Conservation (phyloP, 352 stramenopile species). For the Phytophthora quininea region DNA sequence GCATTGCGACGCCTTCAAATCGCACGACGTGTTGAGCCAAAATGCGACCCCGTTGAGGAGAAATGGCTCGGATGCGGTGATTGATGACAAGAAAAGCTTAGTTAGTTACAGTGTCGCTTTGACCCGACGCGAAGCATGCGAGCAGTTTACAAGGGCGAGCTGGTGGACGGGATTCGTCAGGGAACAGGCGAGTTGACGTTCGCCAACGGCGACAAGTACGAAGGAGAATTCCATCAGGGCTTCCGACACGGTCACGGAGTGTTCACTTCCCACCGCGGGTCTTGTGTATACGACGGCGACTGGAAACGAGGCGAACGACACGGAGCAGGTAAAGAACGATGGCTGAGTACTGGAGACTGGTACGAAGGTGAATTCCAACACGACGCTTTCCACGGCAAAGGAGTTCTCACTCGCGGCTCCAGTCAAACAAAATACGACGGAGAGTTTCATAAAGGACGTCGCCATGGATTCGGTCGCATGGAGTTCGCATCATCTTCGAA, state of each 20-base stretch:
- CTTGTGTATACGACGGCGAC: slow-evolving; percentile 61
- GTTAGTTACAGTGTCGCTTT: not conserved
- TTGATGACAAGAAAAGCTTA: not conserved
- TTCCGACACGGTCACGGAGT: slow-evolving; percentile 62
- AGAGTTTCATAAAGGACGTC: slow-evolving; percentile 55
- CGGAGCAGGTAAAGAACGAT: slow-evolving; percentile 61
- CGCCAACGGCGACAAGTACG: slow-evolving; percentile 68
- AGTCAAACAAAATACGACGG: slow-evolving; percentile 65
- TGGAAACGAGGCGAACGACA: slow-evolving; percentile 62
- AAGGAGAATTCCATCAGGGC: slow-evolving; percentile 63
- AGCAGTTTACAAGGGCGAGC: slow-evolving; percentile 58
- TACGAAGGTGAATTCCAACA: slow-evolving; percentile 73
- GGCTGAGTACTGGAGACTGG: slow-evolving; percentile 50
- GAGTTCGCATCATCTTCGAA: slow-evolving; percentile 40
- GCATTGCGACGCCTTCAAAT: slow-evolving; percentile 29
- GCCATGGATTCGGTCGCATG: slow-evolving; percentile 67
- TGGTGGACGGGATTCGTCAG: slow-evolving; percentile 62
- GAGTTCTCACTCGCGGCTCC: slow-evolving; percentile 42
- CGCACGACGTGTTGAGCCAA: slow-evolving; percentile 16
- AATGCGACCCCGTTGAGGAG: slow-evolving; percentile 35
- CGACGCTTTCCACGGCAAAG: slow-evolving; percentile 63
- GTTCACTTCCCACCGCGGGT: slow-evolving; percentile 61
- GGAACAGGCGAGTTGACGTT: slow-evolving; percentile 60
- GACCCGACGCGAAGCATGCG: slow-evolving; percentile 35
- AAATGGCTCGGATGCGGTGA: slow-evolving; percentile 39